These are phyloP conservation scores for Sesbania bispinosa DNA, from an alignment of 306 rosid genomes.

Conservation along the genomic window DNA sequence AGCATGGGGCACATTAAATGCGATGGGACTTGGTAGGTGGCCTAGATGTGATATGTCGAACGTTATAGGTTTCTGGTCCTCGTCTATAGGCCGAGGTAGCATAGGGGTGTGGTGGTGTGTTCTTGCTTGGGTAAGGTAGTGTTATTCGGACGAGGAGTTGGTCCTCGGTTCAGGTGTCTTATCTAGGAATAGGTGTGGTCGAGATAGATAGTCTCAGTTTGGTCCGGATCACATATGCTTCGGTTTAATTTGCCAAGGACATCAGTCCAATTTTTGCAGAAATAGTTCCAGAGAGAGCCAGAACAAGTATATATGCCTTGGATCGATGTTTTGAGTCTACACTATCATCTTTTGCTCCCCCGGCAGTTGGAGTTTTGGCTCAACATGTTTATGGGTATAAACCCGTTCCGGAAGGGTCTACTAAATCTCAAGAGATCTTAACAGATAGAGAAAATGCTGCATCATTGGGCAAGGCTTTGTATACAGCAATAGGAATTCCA, in stretches of 20 bases:
- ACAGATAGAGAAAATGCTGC: constrained; percentile 81
- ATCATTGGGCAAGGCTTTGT: constrained; percentile 80
- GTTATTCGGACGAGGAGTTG: no score
- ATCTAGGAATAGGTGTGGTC: no score
- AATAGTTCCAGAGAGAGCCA: constrained; percentile 86
- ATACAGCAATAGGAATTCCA: constrained; percentile 81
- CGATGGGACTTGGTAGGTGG: no score
- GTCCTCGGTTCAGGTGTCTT: no score
- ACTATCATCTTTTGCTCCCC: constrained; percentile 89
- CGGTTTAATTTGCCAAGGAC: constrained; percentile 30
- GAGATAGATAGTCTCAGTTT: no score
- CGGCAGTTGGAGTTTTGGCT: constrained; percentile 82
- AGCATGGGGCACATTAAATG: no score
- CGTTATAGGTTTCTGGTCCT: no score
- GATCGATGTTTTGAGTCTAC: constrained; percentile 83
- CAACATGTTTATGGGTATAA: constrained; percentile 80
- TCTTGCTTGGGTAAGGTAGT: no score
- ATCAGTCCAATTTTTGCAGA: constrained; percentile 95
- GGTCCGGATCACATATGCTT: no score
- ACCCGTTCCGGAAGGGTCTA: constrained; percentile 56
- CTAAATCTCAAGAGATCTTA: constrained; percentile 46
- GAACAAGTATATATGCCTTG: constrained; percentile 88
- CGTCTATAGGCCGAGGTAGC: no score
- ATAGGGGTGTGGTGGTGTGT: no score
- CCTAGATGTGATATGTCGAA: no score